Evolutionary conservation across 805 yeast genomes (phyloP).

Genomic region (Nakazawaea wickerhamii): DNA sequence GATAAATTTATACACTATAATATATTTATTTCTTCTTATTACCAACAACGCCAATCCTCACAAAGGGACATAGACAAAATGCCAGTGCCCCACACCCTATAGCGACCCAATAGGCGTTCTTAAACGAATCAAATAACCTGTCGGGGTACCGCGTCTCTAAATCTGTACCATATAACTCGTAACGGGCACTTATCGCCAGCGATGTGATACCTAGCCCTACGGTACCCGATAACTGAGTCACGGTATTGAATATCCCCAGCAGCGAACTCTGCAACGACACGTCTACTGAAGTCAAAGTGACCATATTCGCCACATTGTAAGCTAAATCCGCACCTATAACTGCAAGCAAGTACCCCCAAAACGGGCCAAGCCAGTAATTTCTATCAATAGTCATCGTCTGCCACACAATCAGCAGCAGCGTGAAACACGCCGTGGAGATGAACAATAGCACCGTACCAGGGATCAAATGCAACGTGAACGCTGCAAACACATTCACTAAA

Average conservation of each 20-base stretch:
- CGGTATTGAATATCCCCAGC: constrained; percentile 43
- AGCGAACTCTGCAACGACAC: constrained; percentile 37
- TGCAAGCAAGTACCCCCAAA: constrained; percentile 34
- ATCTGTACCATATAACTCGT: constrained; percentile 26
- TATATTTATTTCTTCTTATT: constrained; percentile 7
- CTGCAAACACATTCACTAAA: constrained; percentile 40
- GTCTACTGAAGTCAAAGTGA: constrained; percentile 36
- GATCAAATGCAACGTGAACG: constrained; percentile 37
- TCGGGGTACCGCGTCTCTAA: constrained; percentile 19
- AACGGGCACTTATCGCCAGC: constrained; percentile 31
- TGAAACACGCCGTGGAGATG: constrained; percentile 30
- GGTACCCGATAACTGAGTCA: constrained; percentile 34
- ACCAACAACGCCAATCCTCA: constrained; percentile 33
- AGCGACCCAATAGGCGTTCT: constrained; percentile 34
- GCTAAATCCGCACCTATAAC: constrained; percentile 44
- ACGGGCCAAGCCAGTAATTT: constrained; percentile 40
- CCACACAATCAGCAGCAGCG: constrained; percentile 36
- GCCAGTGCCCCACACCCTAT: constrained; percentile 29
- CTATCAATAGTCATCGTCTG: constrained; percentile 30
- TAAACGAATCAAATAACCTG: constrained; percentile 27
- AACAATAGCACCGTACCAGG: constrained; percentile 34
- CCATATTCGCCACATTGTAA: constrained; percentile 40
- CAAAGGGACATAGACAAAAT: constrained; percentile 26
- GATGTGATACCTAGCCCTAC: constrained; percentile 38
- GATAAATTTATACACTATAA: not conserved